Base-by-base conservation (phyloP, 2,329 filamentous ascomycete genomes). In the Conoideocrella luteorostrata region DNA sequence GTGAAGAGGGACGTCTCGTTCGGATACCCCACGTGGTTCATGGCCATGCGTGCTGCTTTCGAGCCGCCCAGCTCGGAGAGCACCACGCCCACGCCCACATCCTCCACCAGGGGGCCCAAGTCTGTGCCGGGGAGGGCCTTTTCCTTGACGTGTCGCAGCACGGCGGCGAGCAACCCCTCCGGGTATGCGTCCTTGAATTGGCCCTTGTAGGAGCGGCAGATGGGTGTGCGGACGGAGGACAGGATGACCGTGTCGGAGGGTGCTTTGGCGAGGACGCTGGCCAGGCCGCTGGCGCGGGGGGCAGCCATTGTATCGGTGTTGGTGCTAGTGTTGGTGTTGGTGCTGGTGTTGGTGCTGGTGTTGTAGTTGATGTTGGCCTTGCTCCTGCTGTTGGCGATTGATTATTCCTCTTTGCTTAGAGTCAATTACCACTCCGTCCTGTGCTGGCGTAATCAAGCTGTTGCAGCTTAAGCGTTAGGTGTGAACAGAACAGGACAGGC, bases 31-130 rank as follows among this genome's bases (percentile, higher is more conserved):
- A 84, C 82, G 67, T 95, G 87, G 66, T 89, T 85, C 55, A 91
- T 78, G 35, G 88, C 88, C 87, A 94, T 95, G 51, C 90, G 86
- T 1, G 86, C 88, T 0, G 89, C 89, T 71, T 96, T 96, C 54
- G 79, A 83, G 46, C 90, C 90, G 52, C 90, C 90, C 12, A 96
- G 84, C 64, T 95, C 89, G 22, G 88, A 88, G 43, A 96, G 80
- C 4, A 96, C 90, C 26, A 88, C 89, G 52, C 90, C 91, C 44
- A 96, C 82, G 50, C 82, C 84, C 4, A 96, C 79, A 59, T 96
- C 91, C 55, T 94, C 74, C 21, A 61, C 50, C 51, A 91, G 80
- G 37, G 75, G 67, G 3, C 76, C 66, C 0, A 86, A 80, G 55
- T 86, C 77, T 48, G 93, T 78, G 53, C 78, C 75, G 6, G 62